Base-by-base conservation (phyloP, 2,329 filamentous ascomycete species). In the Exophiala alcalophila region DNA sequence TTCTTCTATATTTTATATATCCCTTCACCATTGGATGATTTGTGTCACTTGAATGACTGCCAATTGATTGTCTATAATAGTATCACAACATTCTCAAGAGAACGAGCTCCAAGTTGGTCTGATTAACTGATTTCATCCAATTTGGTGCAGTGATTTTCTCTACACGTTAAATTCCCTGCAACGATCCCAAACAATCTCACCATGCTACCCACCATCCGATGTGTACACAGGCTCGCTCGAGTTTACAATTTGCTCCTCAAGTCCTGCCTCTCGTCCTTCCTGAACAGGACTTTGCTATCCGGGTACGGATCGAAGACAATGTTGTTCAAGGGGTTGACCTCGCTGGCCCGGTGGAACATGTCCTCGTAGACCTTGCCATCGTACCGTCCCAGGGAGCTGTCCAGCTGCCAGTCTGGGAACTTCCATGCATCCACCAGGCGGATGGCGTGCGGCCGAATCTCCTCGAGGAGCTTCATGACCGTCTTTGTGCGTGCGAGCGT, bases 331-430 rank as follows among this genome's bases (percentile, higher is more conserved):
- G 84, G 84, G 58, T 89, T 89, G 55, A 83, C 65, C 68, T 85
- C 75, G 48, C 77, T 81, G 0, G 84, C 85, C 10, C 84, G 69
- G 57, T 80, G 70, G 66, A 88, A 89, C 69, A 89, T 72, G 56
- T 88, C 84, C 61, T 86, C 81, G 55, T 89, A 89, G 1, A 88
- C 84, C 56, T 83, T 81, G 14, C 85, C 84, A 48, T 89, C 84
- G 29, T 76, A 77, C 2, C 83, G 71, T 1, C 85, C 84, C 26
- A 89, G 62, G 44, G 77, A 80, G 55, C 77, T 82, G 60, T 89
- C 84, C 2, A 89, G 73, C 56, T 86, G 81, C 82, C 82, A 89
- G 60, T 89, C 84, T 1, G 84, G 80, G 65, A 89, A 86, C 47
- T 78, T 77, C 85, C 84, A 89, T 0, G 81, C 70, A 57, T 89